Conservation (phyloP, 805 yeast genomes). For the Tetrapisispora phaffii region DNA sequence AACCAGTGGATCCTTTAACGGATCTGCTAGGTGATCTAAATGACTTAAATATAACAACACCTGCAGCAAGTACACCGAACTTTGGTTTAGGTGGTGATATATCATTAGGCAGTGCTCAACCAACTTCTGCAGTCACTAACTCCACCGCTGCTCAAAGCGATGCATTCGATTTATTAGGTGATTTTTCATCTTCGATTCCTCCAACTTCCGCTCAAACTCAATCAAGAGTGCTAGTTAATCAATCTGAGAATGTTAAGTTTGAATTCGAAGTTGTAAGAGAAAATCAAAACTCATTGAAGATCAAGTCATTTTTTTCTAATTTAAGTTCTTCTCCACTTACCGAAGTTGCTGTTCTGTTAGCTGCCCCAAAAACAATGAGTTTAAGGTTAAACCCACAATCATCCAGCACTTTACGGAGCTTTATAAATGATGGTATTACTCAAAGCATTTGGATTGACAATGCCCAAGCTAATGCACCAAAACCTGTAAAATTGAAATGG, state of each 20-base stretch:
- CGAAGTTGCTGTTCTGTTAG: conserved; percentile 50
- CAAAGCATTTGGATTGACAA: conserved; percentile 37
- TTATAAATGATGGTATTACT: conserved; percentile 38
- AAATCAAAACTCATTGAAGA: conserved; percentile 32
- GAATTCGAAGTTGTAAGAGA: conserved; percentile 35
- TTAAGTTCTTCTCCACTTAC: conserved; percentile 35
- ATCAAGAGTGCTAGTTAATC: conserved; percentile 29
- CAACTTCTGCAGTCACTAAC: conserved; percentile 6
- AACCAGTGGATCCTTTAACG: conserved; percentile 3
- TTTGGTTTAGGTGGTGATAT: conserved; percentile 27
- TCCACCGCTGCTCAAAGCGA: conserved; percentile 1
- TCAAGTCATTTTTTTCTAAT: conserved; percentile 47
- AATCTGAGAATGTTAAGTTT: conserved; percentile 40
- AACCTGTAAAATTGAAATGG: conserved; percentile 65
- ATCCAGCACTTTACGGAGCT: conserved; percentile 41
- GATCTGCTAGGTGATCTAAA: conserved; percentile 57
- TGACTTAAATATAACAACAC: conserved; percentile 49
- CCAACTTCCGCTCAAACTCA: not conserved
- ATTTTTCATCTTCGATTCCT: conserved; percentile 1
- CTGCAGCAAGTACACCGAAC: conserved; percentile 17
- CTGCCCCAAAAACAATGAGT: conserved; percentile 57
- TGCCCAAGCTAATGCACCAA: conserved; percentile 25
- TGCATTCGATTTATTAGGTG: conserved; percentile 10
- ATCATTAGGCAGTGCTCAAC: conserved; percentile 28
- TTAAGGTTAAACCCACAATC: conserved; percentile 56